Base-by-base conservation (phyloP, 768 basidiomycete genomes). In the Tricholoma hemisulphureum region DNA sequence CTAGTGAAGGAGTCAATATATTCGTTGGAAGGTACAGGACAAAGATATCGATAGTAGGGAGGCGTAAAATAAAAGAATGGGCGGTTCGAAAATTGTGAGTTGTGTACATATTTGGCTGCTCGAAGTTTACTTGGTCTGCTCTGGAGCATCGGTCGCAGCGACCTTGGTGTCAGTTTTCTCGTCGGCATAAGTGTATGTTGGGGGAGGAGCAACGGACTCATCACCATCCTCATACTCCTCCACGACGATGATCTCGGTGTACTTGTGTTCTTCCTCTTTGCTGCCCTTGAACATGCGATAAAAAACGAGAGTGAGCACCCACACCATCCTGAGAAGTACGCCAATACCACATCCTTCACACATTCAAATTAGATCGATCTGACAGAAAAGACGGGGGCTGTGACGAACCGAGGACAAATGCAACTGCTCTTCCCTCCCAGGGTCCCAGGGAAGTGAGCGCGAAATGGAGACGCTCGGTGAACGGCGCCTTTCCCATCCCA, bases 371-470 rank as follows among this genome's bases (percentile, higher is more conserved):
- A 57, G 49, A 28, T 58, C 51, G 55, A 20, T 28, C 18, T 5
- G 9, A 46, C 24, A 41, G 45, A 50, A 37, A n/a, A 53, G 26
- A 43, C 18, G 46, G 28, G 48, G 32, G 35, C 41, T 18, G 55
- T 20, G 32, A 64, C 70, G 52, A 53, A 77, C 91, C 91, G 16
- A 93, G 80, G 56, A 93, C 91, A 59, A 93, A 93, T 3, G 92
- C 86, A 14, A 93, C 86, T 9, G 85, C 84, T 51, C 89, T 80
- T 51, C 90, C 90, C 71, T 93, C 91, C 90, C 91, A 93, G 18
- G 84, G 84, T 11, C 90, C 88, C 14, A 93, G 82, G 7, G 81
- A 70, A 76, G 83, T 83, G 55, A 93, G 71, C 2, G 90, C 87
- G 55, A 72, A 73, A 65, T 86, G 83, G 60, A 93, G 73, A 46